phyloP scores from a whole-genome alignment of 441 rosid genomes.

The Erodium moschatum region DNA sequence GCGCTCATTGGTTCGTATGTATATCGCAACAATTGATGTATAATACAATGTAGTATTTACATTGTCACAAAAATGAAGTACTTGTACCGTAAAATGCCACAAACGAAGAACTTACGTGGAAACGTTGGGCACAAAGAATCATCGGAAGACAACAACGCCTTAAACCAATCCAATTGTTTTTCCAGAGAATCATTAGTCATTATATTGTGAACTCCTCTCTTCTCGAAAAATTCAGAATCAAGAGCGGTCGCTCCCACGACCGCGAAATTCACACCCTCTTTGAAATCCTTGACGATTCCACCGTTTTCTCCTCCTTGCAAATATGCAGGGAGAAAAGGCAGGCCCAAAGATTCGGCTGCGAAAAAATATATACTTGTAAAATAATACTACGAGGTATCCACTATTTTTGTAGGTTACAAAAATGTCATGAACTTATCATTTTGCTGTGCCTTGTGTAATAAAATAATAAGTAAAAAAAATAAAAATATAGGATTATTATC shows the following conservation, averaged over 20 bases:
- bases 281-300: not conserved
- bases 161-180: conserved; percentile 32
- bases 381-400: too few species aligned
- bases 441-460: too few species aligned
- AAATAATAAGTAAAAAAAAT: too few species aligned
- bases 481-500: too few species aligned
- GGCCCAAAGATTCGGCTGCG: conserved; percentile 35
- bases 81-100: not conserved
- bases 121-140: conserved; percentile 23
- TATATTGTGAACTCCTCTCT: conserved; percentile 22
- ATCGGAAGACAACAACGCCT: conserved; percentile 21
- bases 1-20: too few species aligned
- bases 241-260: conserved; percentile 45
- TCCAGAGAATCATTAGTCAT: conserved; percentile 28
- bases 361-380: not conserved
- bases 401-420: too few species aligned
- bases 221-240: conserved; percentile 26
- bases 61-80: too few species aligned
- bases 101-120: conserved; percentile 21
- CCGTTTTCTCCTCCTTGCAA: not conserved
- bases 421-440: too few species aligned
- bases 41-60: too few species aligned
- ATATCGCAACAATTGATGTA: too few species aligned
- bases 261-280: conserved; percentile 39
- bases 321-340: conserved; percentile 34